phyloP scores from a whole-genome alignment of 495 filamentous ascomycete species.

The Neurospora sp. region DNA sequence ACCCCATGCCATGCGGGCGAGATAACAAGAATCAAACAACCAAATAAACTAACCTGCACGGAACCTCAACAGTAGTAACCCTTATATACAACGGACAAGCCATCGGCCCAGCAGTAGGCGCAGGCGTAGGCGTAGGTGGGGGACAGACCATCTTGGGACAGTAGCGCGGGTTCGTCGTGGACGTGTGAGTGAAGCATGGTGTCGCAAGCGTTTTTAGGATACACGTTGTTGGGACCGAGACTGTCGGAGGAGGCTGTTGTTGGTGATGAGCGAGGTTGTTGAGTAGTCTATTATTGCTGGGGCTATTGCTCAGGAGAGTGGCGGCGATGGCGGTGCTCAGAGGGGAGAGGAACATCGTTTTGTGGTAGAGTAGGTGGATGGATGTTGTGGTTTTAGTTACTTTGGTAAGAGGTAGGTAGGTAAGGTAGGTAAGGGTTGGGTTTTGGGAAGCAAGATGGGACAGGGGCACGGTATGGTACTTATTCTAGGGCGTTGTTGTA shows the following conservation, averaged over 20 bases:
- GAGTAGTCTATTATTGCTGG: background rate
- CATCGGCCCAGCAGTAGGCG: background rate
- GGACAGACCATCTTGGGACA: background rate
- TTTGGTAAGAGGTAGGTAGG: background rate
- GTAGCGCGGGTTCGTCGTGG: background rate
- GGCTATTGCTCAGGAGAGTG: background rate
- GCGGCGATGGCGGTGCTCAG: background rate
- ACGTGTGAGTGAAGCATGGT: background rate
- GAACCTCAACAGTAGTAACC: background rate
- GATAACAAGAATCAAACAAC: background rate
- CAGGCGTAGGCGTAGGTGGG: background rate
- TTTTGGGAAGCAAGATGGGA: background rate
- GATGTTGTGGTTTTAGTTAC: background rate
- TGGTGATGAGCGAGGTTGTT: no score
- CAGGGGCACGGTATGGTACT: background rate
- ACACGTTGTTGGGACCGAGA: background rate
- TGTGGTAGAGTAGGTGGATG: background rate
- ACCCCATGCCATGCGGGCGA: no score
- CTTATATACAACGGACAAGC: background rate
- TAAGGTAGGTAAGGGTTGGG: background rate
- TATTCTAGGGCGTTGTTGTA: background rate
- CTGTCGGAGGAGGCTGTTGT: no score
- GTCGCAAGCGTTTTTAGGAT: background rate
- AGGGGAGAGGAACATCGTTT: background rate
- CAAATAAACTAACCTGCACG: background rate